A percentile compares a stretch with the other conserved stretches of the same genome.
Evolutionary conservation across 768 basidiomycete genomes (phyloP).

Genomic region (Boletellus ananas): DNA sequence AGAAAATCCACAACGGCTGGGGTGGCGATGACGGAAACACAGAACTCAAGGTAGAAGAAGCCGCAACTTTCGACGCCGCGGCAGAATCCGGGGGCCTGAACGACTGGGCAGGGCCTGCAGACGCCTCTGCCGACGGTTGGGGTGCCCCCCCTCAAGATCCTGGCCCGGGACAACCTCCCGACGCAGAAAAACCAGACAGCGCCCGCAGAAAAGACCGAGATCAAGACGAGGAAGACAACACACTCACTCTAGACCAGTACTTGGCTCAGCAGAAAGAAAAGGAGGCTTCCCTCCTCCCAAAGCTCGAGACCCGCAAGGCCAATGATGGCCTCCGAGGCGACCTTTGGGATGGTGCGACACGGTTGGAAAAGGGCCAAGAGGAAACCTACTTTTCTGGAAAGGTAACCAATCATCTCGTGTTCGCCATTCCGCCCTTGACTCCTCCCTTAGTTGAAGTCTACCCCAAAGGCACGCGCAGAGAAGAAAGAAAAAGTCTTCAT

Average conservation of each 20-base stretch:
- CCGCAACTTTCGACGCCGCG: conserved; percentile 67
- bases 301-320: conserved; percentile 73
- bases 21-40: conserved; percentile 85
- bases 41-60: conserved; percentile 79
- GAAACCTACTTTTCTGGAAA: conserved; percentile 86
- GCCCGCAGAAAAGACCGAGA: conserved; percentile 51
- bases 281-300: conserved; percentile 55
- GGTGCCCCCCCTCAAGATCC: conserved; percentile 29
- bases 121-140: conserved; percentile 26
- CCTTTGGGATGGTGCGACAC: conserved; percentile 69
- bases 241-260: conserved; percentile 92
- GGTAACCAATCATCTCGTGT: conserved; percentile 43
- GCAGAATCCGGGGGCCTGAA: conserved; percentile 39
- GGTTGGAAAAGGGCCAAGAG: conserved; percentile 60
- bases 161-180: conserved; percentile 31
- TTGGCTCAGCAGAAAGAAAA: conserved; percentile 75
- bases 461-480: conserved; percentile 66
- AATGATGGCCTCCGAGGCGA: conserved; percentile 73
- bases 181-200: conserved; percentile 37
- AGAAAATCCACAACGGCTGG: conserved; percentile 94
- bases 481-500: conserved; percentile 90
- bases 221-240: conserved; percentile 87
- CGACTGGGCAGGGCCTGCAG: conserved; percentile 35
- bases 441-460: conserved; percentile 50
- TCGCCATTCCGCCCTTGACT: conserved; percentile 2